Conservation (phyloP, 1,139 yeast species). For the Blastobotrys persicus region DNA sequence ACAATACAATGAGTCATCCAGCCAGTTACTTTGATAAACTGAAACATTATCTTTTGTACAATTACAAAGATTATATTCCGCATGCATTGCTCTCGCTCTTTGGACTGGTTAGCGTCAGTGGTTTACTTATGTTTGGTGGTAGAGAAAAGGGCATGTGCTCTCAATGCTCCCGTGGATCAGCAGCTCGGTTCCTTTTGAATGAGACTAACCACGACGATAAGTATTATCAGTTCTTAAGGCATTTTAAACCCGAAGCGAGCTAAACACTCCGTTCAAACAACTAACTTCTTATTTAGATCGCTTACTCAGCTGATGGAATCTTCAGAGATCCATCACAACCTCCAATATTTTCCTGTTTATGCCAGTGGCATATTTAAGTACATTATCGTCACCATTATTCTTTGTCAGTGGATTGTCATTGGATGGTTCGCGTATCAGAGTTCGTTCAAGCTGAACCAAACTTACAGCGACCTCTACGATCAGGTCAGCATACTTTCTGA, state of each 20-base stretch:
- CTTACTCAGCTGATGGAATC: conserved; percentile 3
- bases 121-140: neutral
- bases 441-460: neutral
- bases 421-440: neutral
- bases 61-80: neutral
- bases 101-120: neutral
- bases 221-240: conserved; percentile 5
- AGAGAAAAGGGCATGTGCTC: neutral
- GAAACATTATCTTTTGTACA: neutral
- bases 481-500: conserved; percentile 2
- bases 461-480: neutral
- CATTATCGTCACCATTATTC: neutral
- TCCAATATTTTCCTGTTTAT: neutral
- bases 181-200: neutral
- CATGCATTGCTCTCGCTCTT: neutral
- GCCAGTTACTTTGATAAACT: neutral
- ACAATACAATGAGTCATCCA: neutral
- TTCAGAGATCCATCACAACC: neutral
- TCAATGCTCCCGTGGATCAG: neutral
- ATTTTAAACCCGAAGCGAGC: too few relatives aligned
- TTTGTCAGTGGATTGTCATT: conserved; percentile 2
- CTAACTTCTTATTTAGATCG: neutral
- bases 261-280: too few relatives aligned
- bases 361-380: neutral
- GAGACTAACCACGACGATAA: neutral